Percentiles rank a stretch among this genome's conserved stretches.
Evolutionary conservation across 768 basidiomycete genomes (phyloP).

Genomic region (Amyloporia xantha): DNA sequence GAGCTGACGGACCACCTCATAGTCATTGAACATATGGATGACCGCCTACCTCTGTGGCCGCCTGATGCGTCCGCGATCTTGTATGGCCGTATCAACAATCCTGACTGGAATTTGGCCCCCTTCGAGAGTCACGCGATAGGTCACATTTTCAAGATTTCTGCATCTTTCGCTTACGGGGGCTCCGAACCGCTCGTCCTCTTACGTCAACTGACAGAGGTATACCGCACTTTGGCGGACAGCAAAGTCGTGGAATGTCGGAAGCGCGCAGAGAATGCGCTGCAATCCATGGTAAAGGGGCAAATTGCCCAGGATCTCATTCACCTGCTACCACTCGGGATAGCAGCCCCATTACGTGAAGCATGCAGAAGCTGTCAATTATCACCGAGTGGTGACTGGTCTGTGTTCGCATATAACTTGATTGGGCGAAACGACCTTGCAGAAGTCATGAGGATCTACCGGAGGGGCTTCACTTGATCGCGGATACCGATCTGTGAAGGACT

Average conservation of each 20-base stretch:
- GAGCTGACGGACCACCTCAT: neutral
- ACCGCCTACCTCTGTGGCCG: conserved; percentile 70
- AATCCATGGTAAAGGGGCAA: conserved; percentile 43
- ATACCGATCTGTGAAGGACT: conserved; percentile 51
- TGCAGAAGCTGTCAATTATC: conserved; percentile 76
- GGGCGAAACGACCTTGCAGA: conserved; percentile 73
- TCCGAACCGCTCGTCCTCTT: conserved; percentile 51
- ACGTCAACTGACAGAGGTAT: conserved; percentile 48
- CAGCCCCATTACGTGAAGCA: conserved; percentile 78
- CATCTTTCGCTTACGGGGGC: conserved; percentile 56
- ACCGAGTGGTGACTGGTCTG: conserved; percentile 69
- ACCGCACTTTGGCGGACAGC: conserved; percentile 52
- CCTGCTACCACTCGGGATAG: conserved; percentile 59
- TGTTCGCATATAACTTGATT: conserved; percentile 60
- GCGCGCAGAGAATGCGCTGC: conserved; percentile 61
- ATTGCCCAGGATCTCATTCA: conserved; percentile 44
- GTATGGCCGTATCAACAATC: conserved; percentile 46
- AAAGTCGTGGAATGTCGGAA: conserved; percentile 45
- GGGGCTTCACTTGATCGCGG: conserved; percentile 44
- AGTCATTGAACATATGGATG: conserved; percentile 45
- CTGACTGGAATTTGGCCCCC: conserved; percentile 57
- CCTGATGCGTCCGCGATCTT: conserved; percentile 70
- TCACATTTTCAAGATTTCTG: conserved; percentile 39
- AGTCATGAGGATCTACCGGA: conserved; percentile 41
- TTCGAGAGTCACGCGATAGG: conserved; percentile 20